A percentile compares a stretch with the other conserved stretches of the same genome.
These are phyloP conservation scores for Hyphopichia pseudoburtonii DNA, from an alignment of 1,139 yeast species.

Conservation along the genomic window DNA sequence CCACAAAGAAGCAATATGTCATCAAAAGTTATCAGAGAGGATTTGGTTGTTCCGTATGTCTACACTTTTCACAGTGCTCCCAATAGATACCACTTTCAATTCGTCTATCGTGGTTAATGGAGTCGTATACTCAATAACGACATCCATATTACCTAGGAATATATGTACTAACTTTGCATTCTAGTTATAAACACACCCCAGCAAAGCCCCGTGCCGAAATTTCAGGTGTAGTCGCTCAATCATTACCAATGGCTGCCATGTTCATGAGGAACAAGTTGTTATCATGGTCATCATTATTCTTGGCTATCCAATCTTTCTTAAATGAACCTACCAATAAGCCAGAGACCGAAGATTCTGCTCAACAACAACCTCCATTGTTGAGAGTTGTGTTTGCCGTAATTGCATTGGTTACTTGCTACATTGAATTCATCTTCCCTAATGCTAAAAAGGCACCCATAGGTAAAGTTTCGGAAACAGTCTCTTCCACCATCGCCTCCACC, in stretches of 20 bases:
- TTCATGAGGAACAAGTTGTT: constrained; percentile 52
- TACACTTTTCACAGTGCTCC: no score
- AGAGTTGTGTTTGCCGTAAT: constrained; percentile 47
- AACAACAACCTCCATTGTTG: constrained; percentile 40
- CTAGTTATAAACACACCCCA: constrained; percentile 49
- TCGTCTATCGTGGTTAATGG: no score
- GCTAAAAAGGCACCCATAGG: constrained; percentile 25
- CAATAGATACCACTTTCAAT: no score
- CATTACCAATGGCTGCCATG: constrained; percentile 73
- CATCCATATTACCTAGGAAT: no score
- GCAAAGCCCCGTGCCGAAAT: constrained; percentile 50
- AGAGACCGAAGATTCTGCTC: constrained; percentile 21
- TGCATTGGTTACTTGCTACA: constrained; percentile 52
- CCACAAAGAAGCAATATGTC: background rate
- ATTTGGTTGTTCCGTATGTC: constrained; percentile 42
- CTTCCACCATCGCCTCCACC: constrained; percentile 19
- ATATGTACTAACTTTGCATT: constrained; percentile 1
- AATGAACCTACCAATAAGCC: constrained; percentile 47
- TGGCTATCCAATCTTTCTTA: constrained; percentile 50
- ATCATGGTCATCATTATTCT: constrained; percentile 57
- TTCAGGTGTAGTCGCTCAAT: constrained; percentile 50
- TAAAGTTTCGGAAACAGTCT: constrained; percentile 13
- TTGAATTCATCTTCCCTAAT: constrained; percentile 47
- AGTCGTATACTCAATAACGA: no score
- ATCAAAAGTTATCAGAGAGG: constrained; percentile 26